These are phyloP conservation scores for Protoeuglena noctilucae DNA, from an alignment of 139 green algal genomes.

Conservation along the genomic window DNA sequence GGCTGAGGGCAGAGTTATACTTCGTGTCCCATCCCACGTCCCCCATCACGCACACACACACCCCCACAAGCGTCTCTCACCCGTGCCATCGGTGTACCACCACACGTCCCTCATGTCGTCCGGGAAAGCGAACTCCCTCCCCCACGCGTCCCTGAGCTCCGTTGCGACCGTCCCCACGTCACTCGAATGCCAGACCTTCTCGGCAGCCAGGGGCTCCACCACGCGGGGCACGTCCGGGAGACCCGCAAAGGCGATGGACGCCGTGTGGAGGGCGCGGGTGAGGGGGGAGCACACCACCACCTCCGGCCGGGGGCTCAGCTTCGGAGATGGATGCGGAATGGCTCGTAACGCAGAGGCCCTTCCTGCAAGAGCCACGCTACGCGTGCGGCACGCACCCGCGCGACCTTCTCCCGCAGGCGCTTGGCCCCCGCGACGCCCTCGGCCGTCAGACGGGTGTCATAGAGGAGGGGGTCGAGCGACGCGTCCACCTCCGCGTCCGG, in stretches of 20 bases:
- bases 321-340: no score
- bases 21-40: no score
- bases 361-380: not conserved
- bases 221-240: slow-evolving; percentile 9
- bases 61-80: no score
- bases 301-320: slow-evolving; percentile 10
- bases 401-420: not conserved
- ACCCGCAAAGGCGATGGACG: slow-evolving; percentile 26
- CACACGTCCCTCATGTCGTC: slow-evolving; percentile 17
- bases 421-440: slow-evolving; percentile 2
- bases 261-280: slow-evolving; percentile 37
- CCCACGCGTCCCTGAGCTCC: slow-evolving; percentile 15
- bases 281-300: slow-evolving; percentile 37
- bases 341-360: not conserved
- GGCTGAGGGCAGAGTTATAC: no score
- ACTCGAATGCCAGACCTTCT: slow-evolving; percentile 34
- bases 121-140: no score
- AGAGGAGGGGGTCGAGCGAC: not conserved
- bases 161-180: slow-evolving; percentile 24
- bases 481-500: not conserved
- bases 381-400: not conserved
- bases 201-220: slow-evolving; percentile 24
- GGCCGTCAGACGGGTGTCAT: slow-evolving; percentile 13
- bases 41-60: no score
- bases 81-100: slow-evolving; percentile 13